These are phyloP conservation scores for Nicotiana undulata DNA, from an alignment of 257 asterid genomes.

Conservation along the genomic window DNA sequence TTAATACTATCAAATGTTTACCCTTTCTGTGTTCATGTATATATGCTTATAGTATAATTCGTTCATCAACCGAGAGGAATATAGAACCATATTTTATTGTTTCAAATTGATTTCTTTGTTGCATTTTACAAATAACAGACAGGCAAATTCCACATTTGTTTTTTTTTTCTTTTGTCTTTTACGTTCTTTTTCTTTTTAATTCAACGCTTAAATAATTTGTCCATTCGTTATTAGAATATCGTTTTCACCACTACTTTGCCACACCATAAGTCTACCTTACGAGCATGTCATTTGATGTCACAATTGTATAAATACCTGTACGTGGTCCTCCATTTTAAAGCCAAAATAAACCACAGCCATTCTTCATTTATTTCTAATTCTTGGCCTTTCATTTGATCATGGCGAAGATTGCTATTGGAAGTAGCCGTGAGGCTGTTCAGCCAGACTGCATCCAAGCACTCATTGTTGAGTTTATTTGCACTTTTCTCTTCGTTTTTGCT, in stretches of 20 bases:
- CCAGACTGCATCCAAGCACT: constrained; percentile 77
- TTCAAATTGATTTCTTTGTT: background rate
- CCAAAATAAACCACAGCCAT: background rate
- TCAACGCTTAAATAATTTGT: background rate
- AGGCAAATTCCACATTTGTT: background rate
- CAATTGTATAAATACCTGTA: background rate
- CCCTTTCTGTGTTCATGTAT: background rate
- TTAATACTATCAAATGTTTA: background rate
- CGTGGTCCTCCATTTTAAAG: background rate
- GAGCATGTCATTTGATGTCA: background rate
- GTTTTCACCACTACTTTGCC: background rate
- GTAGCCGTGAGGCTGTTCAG: constrained; percentile 50
- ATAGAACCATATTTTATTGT: too few relatives aligned
- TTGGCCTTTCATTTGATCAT: constrained; percentile 11
- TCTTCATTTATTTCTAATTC: background rate
- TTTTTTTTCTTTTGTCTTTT: background rate
- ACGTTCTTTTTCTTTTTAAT: background rate
- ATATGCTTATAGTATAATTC: background rate
- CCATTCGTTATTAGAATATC: background rate
- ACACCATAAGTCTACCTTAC: background rate
- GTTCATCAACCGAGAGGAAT: too few relatives aligned
- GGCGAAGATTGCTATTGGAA: constrained; percentile 75
- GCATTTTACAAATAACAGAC: background rate
- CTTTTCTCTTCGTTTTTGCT: constrained; percentile 73
- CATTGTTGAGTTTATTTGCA: constrained; percentile 66